phyloP scores from a whole-genome alignment of 495 filamentous ascomycete genomes.

The Neurospora sp. region DNA sequence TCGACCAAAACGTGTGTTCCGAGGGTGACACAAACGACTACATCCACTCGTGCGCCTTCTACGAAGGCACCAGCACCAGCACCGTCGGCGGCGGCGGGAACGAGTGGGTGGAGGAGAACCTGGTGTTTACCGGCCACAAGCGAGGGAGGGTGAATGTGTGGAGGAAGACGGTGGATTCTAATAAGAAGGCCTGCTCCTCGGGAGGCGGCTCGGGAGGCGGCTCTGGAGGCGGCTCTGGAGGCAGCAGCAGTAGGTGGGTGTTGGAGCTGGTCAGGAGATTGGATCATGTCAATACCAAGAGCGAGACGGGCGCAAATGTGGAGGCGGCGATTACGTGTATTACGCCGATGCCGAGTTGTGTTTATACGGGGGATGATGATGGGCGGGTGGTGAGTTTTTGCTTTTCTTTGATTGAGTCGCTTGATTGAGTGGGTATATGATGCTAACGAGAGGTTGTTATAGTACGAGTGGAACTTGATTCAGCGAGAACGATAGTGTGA shows the following conservation, averaged over 20 bases:
- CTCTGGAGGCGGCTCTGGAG: no score
- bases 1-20: constrained; percentile 70
- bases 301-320: constrained; percentile 66
- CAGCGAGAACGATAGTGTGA: constrained; percentile 45
- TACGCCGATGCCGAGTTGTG: constrained; percentile 66
- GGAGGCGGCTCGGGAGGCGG: no score
- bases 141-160: constrained; percentile 74
- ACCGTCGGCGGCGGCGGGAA: constrained; percentile 42
- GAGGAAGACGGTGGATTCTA: constrained; percentile 34
- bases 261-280: constrained; percentile 58
- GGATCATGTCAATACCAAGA: constrained; percentile 67
- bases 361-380: constrained; percentile 90
- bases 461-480: constrained; percentile 91
- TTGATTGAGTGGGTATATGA: background rate
- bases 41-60: constrained; percentile 77
- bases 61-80: constrained; percentile 51
- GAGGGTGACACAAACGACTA: constrained; percentile 39
- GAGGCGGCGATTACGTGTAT: constrained; percentile 80
- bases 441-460: constrained; percentile 15
- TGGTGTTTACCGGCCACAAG: constrained; percentile 82
- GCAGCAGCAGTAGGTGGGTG: constrained; percentile 26
- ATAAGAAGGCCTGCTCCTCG: background rate
- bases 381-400: constrained; percentile 56
- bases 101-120: constrained; percentile 81
- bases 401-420: background rate